Base-by-base conservation (phyloP, 1,284 basidiomycete genomes). In the Microbotryum scabiosae region DNA sequence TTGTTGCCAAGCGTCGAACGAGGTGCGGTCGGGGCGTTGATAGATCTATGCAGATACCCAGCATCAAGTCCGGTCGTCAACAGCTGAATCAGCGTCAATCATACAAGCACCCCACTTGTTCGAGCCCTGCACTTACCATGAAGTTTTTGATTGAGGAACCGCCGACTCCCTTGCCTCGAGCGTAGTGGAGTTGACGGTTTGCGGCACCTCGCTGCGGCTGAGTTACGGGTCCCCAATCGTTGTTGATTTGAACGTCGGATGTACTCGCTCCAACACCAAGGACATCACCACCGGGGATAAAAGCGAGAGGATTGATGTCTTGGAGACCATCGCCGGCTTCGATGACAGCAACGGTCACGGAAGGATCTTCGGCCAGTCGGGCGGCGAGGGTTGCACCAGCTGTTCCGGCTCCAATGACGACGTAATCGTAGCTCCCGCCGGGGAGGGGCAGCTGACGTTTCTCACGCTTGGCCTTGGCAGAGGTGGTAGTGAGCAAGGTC, bases 311-410 rank as follows among this genome's bases (percentile, higher is more conserved):
- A 7, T 51, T 21, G 32, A 36, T 16, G 23, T 30, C 36, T 5
- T 23, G 32, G n/a, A 23, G 28, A 7, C 48, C 41, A 4, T 28
- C 57, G 21, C 57, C 57, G 5, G 49, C 50, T n/a, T 58, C 57
- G 45, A 58, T 23, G 23, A 58, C 57, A 18, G 48, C 30, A 26
- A 58, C 50, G 49, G 49, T 26, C 12, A 30, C 57, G 25, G 26
- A 30, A 5, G 57, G 28, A 28, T 28, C 36, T 41, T 58, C 57
- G 25, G 57, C 50, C 44, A 58, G 49, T 9, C 57, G 23, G 44
- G 28, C 49, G 26, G 57, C 57, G 28, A 58, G 43, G 5, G 49
- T 51, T n/a, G 48, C 45, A n/a, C 57, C 57, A 8, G 50, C 32
- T 14, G 57, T 52, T n/a, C 57, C 57, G 28, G 28, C 28, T 28